phyloP scores from a whole-genome alignment of 768 basidiomycete species.

The Exidia glandulosa region DNA sequence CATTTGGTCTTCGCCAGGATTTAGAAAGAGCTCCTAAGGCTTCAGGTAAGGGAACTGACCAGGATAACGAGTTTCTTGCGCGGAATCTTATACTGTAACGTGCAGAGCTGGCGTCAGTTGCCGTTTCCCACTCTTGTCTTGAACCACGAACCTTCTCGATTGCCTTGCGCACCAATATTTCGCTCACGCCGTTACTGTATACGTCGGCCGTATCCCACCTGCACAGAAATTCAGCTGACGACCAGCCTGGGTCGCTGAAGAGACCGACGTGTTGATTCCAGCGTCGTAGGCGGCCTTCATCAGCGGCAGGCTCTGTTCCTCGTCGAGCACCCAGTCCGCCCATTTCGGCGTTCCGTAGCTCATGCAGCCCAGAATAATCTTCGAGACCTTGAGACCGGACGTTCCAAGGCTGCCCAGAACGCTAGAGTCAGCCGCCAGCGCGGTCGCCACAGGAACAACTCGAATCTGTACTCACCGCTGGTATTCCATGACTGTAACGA shows the following conservation, averaged over 20 bases:
- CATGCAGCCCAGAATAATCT: constrained; percentile 56
- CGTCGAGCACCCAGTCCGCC: constrained; percentile 41
- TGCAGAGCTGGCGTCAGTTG: too few relatives aligned
- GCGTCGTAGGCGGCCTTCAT: constrained; percentile 35
- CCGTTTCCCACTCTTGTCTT: too few relatives aligned
- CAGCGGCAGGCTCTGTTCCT: constrained; percentile 34
- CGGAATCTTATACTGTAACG: constrained; percentile 26
- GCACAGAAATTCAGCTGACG: constrained; percentile 32
- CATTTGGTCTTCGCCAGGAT: background rate
- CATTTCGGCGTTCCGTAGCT: constrained; percentile 44
- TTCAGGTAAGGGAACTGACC: background rate
- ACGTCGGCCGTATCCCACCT: constrained; percentile 23
- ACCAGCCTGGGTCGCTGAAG: background rate
- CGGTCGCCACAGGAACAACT: background rate
- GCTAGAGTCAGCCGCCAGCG: background rate
- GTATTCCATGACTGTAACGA: too few relatives aligned
- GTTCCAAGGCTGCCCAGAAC: constrained; percentile 30
- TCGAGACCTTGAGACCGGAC: constrained; percentile 53
- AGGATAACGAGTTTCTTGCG: constrained; percentile 32
- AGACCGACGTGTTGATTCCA: constrained; percentile 11
- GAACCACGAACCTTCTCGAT: too few relatives aligned
- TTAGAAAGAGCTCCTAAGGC: background rate
- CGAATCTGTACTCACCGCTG: background rate
- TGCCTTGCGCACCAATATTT: constrained; percentile 33
- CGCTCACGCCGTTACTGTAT: constrained; percentile 26